phyloP scores from a whole-genome alignment of 306 rosid species.

The Adenanthera pavonina region DNA sequence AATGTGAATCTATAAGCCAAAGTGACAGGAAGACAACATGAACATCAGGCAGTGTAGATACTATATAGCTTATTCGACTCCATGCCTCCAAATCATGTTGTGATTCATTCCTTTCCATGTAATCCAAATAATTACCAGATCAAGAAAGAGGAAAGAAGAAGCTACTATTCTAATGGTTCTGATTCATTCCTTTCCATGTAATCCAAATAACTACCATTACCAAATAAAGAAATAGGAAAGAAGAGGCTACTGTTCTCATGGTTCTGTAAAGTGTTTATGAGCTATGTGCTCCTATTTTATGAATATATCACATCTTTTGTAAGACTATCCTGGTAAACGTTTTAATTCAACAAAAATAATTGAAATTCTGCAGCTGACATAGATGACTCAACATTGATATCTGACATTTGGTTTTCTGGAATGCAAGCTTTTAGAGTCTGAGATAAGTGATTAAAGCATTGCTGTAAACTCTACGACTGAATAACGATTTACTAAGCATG shows the following conservation, averaged over 20 bases:
- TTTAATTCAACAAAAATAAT: background rate
- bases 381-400: background rate
- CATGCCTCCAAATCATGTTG: background rate
- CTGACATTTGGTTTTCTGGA: background rate
- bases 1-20: background rate
- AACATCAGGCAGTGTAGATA: background rate
- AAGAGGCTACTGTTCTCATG: background rate
- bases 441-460: background rate
- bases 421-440: background rate
- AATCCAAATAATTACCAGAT: background rate
- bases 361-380: background rate
- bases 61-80: background rate
- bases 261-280: background rate
- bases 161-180: background rate
- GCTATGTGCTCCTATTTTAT: background rate
- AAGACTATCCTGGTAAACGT: background rate
- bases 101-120: too few relatives aligned
- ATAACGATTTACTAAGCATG: slow-evolving; percentile 1
- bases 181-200: background rate
- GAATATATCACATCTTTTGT: background rate
- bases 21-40: background rate
- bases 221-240: background rate
- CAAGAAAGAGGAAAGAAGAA: background rate
- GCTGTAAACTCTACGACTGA: background rate
- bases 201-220: background rate